phyloP scores from a whole-genome alignment of 2,329 filamentous ascomycete species.

The Colletotrichum noveboracense region DNA sequence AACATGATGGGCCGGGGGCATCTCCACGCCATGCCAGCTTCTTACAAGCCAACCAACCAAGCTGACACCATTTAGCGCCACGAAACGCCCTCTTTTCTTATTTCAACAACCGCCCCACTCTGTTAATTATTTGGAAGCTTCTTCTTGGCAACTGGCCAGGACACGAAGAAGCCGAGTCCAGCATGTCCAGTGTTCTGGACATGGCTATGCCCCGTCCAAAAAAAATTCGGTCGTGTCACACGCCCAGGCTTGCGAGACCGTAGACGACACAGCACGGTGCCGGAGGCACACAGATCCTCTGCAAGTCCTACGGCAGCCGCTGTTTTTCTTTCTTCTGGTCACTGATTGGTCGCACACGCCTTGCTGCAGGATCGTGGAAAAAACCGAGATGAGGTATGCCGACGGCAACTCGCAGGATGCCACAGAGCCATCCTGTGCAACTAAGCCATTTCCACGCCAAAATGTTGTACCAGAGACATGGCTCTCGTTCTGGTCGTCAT shows the following conservation, averaged over 20 bases:
- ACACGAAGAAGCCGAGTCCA: background rate
- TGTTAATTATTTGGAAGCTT: constrained; percentile 10
- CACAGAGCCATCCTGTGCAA: background rate
- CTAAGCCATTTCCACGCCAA: background rate
- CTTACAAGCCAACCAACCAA: background rate
- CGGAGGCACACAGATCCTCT: background rate
- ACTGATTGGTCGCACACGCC: constrained; percentile 12
- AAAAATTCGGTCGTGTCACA: background rate
- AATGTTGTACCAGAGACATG: background rate
- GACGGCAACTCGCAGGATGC: constrained; percentile 9
- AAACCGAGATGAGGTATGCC: constrained; percentile 21
- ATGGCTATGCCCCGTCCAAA: background rate
- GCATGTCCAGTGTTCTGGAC: background rate
- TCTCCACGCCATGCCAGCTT: background rate
- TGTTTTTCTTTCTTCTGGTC: background rate
- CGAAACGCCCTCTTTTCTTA: constrained; percentile 20
- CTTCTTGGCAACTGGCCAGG: background rate
- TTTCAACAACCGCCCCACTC: constrained; percentile 8
- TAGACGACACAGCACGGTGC: background rate
- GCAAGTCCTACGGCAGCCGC: background rate
- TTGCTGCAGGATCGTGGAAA: constrained; percentile 24
- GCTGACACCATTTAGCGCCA: constrained; percentile 2
- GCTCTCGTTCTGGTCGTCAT: background rate
- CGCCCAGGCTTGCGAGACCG: background rate
- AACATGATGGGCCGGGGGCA: background rate